Percentiles rank a stretch among this genome's conserved stretches.
phyloP scores from a whole-genome alignment of 352 stramenopile genomes.

The Phytophthora brassicae region DNA sequence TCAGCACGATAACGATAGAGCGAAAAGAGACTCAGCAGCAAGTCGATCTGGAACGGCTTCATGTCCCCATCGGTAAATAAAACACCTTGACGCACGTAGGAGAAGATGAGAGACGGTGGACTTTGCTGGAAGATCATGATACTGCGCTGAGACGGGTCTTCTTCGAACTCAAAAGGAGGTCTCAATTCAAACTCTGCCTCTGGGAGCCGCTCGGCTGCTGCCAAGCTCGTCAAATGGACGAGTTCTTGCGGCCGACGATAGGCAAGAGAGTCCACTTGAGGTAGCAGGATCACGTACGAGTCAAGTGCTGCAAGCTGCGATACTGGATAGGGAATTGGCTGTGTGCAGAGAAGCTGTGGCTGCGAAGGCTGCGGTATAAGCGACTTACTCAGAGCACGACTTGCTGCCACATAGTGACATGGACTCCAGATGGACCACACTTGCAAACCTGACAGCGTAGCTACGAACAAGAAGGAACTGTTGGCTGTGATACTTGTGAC shows the following conservation, averaged over 20 bases:
- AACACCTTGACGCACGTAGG: constrained; percentile 51
- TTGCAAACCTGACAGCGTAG: constrained; percentile 65
- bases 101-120: constrained; percentile 72
- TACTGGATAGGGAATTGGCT: constrained; percentile 58
- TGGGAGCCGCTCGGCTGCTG: constrained; percentile 50
- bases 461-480: constrained; percentile 85
- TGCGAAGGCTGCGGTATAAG: constrained; percentile 72
- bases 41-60: constrained; percentile 62
- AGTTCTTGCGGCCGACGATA: constrained; percentile 31
- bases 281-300: constrained; percentile 74
- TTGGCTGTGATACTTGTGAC: constrained; percentile 76
- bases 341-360: constrained; percentile 66
- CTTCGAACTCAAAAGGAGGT: constrained; percentile 9
- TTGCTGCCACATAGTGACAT: constrained; percentile 77
- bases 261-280: constrained; percentile 29
- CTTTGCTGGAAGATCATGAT: constrained; percentile 77
- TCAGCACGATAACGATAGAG: constrained; percentile 86
- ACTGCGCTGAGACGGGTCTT: constrained; percentile 25
- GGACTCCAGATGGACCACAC: constrained; percentile 89
- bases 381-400: constrained; percentile 52
- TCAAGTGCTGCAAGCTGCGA: constrained; percentile 72
- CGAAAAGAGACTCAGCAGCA: constrained; percentile 81
- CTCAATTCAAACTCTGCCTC: constrained; percentile 62
- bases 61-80: constrained; percentile 28
- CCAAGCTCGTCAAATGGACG: constrained; percentile 45